These are phyloP conservation scores for Fallopia convolvulus DNA, from an alignment of 148 eudicot species.

Conservation along the genomic window DNA sequence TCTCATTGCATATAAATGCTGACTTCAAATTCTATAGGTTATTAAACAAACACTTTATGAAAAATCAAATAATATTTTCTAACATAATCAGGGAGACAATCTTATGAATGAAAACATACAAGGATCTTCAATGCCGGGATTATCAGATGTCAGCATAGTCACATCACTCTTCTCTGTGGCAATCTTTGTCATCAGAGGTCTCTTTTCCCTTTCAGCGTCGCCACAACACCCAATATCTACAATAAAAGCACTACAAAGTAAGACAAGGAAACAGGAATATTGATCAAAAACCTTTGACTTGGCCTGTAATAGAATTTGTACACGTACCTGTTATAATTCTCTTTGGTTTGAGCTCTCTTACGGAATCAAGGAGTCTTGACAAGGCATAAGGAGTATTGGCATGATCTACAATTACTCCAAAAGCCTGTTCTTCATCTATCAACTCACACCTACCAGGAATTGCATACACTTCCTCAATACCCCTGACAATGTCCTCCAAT, in stretches of 20 bases:
- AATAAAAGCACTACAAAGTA: slow-evolving; percentile 9
- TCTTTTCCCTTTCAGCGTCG: slow-evolving; percentile 78
- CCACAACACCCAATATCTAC: slow-evolving; percentile 86
- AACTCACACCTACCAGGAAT: slow-evolving; percentile 98
- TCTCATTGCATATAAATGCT: background rate
- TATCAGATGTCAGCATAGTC: slow-evolving; percentile 92
- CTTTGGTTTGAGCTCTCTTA: slow-evolving; percentile 74
- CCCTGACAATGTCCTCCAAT: slow-evolving; percentile 94
- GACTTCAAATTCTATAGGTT: background rate
- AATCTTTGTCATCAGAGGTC: slow-evolving; percentile 88
- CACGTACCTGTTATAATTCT: slow-evolving; percentile 80
- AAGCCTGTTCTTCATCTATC: slow-evolving; percentile 97
- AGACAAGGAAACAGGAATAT: background rate
- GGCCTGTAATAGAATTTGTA: background rate
- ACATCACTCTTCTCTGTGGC: slow-evolving; percentile 94
- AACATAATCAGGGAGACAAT: background rate
- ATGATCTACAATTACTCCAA: slow-evolving; percentile 92
- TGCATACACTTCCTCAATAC: slow-evolving; percentile 94
- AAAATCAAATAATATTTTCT: background rate
- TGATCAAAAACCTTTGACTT: background rate
- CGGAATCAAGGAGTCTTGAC: slow-evolving; percentile 87
- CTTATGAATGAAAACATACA: slow-evolving; percentile 39
- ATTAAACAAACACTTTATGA: background rate
- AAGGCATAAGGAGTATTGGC: slow-evolving; percentile 75
- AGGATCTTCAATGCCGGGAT: slow-evolving; percentile 91